Conservation (phyloP, 306 rosid genomes). For the Citrullus mucosospermus region DNA sequence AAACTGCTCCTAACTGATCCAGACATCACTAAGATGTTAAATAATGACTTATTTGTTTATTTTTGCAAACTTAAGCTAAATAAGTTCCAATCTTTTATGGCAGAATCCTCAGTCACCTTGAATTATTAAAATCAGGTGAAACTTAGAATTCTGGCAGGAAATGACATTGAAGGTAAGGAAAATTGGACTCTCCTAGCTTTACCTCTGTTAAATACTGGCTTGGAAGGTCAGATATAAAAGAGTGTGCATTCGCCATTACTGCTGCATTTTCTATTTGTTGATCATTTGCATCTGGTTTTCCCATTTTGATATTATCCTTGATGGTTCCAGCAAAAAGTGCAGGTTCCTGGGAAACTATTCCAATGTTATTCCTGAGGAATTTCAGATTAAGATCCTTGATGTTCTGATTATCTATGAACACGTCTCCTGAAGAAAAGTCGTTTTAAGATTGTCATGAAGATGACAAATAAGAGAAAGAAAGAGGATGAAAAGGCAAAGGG, state of each 20-base stretch:
- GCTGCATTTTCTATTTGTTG: conserved; percentile 49
- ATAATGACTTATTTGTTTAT: background rate
- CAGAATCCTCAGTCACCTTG: background rate
- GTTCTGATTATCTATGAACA: conserved; percentile 48
- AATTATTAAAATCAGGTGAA: background rate
- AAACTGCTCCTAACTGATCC: background rate
- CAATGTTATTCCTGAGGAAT: conserved; percentile 58
- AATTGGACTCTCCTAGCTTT: background rate
- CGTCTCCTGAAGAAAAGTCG: conserved; percentile 33
- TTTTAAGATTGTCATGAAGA: background rate
- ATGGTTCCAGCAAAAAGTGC: conserved; percentile 62
- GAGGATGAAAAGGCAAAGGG: background rate
- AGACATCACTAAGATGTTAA: background rate
- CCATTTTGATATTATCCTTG: conserved; percentile 60
- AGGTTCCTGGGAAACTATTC: conserved; percentile 80
- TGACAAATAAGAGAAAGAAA: background rate
- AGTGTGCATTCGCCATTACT: conserved; percentile 63
- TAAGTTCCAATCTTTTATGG: background rate
- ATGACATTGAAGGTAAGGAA: background rate
- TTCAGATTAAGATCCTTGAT: conserved; percentile 61
- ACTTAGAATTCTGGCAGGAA: background rate
- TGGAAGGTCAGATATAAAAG: conserved; percentile 69
- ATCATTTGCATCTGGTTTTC: conserved; percentile 61
- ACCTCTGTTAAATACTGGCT: conserved; percentile 70
- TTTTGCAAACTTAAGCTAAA: background rate